Evolutionary conservation across 2,329 filamentous ascomycete species (phyloP).

Genomic region (Ophiocordyceps camponoti-rufipedis): DNA sequence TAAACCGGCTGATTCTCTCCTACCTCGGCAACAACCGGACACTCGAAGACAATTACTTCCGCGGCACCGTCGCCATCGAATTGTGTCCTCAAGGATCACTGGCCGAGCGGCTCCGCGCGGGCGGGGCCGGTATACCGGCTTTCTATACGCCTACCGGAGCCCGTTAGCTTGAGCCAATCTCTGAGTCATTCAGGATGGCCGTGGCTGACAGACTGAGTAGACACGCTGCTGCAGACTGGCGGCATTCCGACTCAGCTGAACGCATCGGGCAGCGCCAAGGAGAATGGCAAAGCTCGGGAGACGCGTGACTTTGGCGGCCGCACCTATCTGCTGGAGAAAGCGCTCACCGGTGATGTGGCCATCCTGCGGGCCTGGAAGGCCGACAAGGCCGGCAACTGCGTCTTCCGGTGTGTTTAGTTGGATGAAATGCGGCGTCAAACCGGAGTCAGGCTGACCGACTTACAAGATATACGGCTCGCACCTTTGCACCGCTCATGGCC

Average conservation of each 20-base stretch:
- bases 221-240: conserved; percentile 59
- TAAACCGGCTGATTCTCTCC: conserved; percentile 81
- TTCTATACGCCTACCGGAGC: conserved; percentile 85
- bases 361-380: conserved; percentile 90
- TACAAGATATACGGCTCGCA: conserved; percentile 40
- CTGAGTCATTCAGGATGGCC: not conserved
- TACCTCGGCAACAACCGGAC: conserved; percentile 94
- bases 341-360: conserved; percentile 78
- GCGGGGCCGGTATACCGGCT: conserved; percentile 76
- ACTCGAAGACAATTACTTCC: conserved; percentile 79
- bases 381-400: conserved; percentile 79
- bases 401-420: conserved; percentile 51
- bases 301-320: conserved; percentile 86
- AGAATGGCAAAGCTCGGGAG: conserved; percentile 66
- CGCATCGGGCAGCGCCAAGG: conserved; percentile 52
- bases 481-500: conserved; percentile 91
- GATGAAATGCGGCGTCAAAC: not conserved
- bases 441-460: not conserved
- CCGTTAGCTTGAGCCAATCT: conserved; percentile 41
- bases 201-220: not conserved
- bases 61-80: conserved; percentile 74
- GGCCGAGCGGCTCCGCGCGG: conserved; percentile 72
- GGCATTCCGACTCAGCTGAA: conserved; percentile 72
- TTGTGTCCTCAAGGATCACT: conserved; percentile 84
- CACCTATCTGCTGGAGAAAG: conserved; percentile 75